A percentile compares a stretch with the other conserved stretches of the same genome.
Evolutionary conservation across 495 filamentous ascomycete genomes (phyloP).

Genomic region (Neurospora pannonica): DNA sequence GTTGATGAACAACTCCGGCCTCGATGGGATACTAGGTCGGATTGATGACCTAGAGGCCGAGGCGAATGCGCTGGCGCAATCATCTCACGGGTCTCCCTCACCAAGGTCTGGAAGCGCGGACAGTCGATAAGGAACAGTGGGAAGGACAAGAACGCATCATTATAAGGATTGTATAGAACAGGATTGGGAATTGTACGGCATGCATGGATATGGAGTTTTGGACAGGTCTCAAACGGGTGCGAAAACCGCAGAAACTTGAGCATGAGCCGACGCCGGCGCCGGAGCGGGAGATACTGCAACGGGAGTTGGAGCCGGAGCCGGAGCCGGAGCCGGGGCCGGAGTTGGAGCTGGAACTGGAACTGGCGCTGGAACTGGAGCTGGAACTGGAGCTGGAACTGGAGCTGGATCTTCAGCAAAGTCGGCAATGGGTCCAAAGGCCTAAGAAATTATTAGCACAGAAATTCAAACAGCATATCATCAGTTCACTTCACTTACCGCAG

Average conservation of each 20-base stretch:
- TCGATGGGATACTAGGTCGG: neutral
- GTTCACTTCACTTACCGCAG: constrained; percentile 12
- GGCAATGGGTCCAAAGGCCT: constrained; percentile 18
- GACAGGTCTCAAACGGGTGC: neutral
- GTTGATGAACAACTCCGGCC: constrained; percentile 5
- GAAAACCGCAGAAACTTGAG: neutral
- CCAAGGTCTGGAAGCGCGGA: neutral
- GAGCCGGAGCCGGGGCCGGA: neutral
- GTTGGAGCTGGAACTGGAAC: neutral
- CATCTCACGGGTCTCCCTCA: neutral
- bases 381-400: neutral
- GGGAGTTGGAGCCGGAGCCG: neutral
- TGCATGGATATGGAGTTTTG: neutral
- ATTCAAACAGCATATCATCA: neutral
- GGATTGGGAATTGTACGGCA: neutral
- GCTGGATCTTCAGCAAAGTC: constrained; percentile 4
- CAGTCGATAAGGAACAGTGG: neutral
- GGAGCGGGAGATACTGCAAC: neutral
- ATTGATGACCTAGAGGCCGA: neutral
- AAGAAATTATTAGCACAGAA: neutral
- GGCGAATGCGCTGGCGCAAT: constrained; percentile 4
- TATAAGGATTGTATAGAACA: neutral
- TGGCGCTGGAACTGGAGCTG: neutral
- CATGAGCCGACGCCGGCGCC: neutral
- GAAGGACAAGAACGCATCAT: neutral